Conservation (phyloP, 2,329 filamentous ascomycete genomes). For the Hypoxylon sp. region DNA sequence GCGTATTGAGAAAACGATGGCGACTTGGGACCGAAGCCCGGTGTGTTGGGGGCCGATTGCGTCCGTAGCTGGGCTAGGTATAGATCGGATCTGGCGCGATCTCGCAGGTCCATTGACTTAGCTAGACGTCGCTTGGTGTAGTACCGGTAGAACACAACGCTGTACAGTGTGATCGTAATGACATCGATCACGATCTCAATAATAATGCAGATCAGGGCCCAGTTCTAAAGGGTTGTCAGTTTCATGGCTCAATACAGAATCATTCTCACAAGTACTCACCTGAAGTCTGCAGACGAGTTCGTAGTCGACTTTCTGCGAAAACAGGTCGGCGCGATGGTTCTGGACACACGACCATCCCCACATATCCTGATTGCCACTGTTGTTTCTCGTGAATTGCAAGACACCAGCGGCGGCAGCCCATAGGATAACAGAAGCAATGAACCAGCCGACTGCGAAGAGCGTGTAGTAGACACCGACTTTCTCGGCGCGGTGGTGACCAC, state of each 20-base stretch:
- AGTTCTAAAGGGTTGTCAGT: constrained; percentile 74
- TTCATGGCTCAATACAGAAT: background rate
- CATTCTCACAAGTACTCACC: constrained; percentile 62
- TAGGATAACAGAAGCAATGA: constrained; percentile 92
- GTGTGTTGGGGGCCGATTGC: constrained; percentile 95
- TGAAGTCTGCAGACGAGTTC: constrained; percentile 90
- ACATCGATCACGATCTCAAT: constrained; percentile 96
- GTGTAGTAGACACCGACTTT: constrained; percentile 97
- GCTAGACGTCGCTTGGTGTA: constrained; percentile 95
- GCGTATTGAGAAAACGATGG: constrained; percentile 69
- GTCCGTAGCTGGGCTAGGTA: constrained; percentile 88
- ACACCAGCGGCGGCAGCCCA: constrained; percentile 90
- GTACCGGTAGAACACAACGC: constrained; percentile 95
- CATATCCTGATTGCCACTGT: constrained; percentile 84
- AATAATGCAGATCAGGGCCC: constrained; percentile 95
- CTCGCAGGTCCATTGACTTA: constrained; percentile 96
- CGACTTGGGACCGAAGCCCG: constrained; percentile 83
- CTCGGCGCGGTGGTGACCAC: constrained; percentile 89
- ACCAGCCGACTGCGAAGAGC: constrained; percentile 92
- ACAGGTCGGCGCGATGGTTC: constrained; percentile 84
- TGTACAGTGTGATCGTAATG: constrained; percentile 93
- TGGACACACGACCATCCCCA: constrained; percentile 99
- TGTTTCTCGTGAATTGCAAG: constrained; percentile 83
- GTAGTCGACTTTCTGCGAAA: constrained; percentile 86
- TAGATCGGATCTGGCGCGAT: constrained; percentile 93